Base-by-base conservation (phyloP, 352 stramenopile genomes). In the Thraustochytrium sp. region DNA sequence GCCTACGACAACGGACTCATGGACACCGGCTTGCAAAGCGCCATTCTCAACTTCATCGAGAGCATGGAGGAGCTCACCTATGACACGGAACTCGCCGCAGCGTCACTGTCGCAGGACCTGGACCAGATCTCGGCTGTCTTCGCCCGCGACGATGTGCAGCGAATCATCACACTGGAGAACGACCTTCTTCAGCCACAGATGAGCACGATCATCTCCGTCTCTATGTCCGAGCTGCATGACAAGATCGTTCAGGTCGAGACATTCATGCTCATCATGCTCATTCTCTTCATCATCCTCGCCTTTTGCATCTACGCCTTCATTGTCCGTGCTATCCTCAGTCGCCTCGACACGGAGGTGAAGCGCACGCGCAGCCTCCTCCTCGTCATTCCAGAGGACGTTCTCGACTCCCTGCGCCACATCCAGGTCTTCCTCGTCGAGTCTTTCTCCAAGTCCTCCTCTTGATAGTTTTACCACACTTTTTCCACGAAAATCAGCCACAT, bases 301-400 rank as follows among this genome's bases (percentile, higher is more conserved):
- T 40, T 53, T 26, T 63, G 18, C 53, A 64, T 44, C n/a, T 80
- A 55, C 42, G 68, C 48, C 26, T 61, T 63, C 16, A 31, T 80
- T 16, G 68, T 80, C 11, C 44, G 42, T 3, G 13, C 31, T 38
- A 64, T 80, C n/a, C 34, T 80, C 29, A 40, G 18, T 3, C 48
- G 48, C 8, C 68, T 80, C 16, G 68, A 80, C 9, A 61, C 2
- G 26, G 68, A 80, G 68, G 68, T 80, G n/a, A 80, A 80, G 37
- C 68, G 68, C 23, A 65, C 68, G 26, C 68, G 68, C 9, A 64
- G 48, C 63, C 68, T 80, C 0, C 26, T 80, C 5, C 11, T 80
- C 0, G 68, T 80, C 31, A 80, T 80, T 2, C 68, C 68, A 3
- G 68, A 80, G 53, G 68, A 80, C 53, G 68, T 80, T 26, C 1